Percentiles rank a stretch among this genome's conserved stretches.
Evolutionary conservation across 108 stramenopile genomes (phyloP).

Genomic region (Pseudonitzschia delicatissima): DNA sequence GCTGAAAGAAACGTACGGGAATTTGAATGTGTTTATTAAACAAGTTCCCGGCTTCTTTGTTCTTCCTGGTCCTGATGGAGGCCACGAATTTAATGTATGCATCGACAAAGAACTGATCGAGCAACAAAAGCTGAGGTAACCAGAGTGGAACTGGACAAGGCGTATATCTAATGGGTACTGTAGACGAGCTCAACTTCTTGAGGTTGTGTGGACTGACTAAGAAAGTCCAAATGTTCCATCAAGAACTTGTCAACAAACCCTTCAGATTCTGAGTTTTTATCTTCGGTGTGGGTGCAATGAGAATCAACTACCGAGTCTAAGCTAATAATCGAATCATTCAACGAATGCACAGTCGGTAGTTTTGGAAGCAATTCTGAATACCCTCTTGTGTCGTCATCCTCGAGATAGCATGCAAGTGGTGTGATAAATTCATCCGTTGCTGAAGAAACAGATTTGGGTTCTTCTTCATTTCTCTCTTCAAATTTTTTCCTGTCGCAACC

Average conservation of each 20-base stretch:
- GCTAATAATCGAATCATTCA: constrained; percentile 37
- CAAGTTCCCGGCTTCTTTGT: not conserved
- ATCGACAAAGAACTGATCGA: constrained; percentile 6
- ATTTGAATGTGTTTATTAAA: constrained; percentile 25
- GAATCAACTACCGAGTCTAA: constrained; percentile 32
- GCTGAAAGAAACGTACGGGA: constrained; percentile 32
- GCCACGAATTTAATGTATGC: constrained; percentile 5
- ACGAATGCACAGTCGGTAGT: constrained; percentile 12
- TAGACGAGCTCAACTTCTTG: constrained; percentile 41
- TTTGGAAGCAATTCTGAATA: not conserved
- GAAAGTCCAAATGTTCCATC: constrained; percentile 69
- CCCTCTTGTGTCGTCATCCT: not conserved
- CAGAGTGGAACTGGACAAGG: not conserved
- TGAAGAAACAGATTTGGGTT: not conserved
- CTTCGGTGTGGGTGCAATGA: constrained; percentile 25
- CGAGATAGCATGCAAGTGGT: not conserved
- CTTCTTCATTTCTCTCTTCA: not conserved
- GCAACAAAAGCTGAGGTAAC: not conserved
- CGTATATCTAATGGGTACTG: not conserved
- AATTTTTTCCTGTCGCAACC: not conserved
- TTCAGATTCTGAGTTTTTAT: constrained; percentile 17
- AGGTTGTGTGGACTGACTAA: constrained; percentile 37
- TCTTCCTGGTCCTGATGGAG: not conserved
- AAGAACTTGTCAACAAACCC: constrained; percentile 41
- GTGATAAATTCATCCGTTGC: not conserved